Percentiles rank a stretch among this genome's conserved stretches.
Conservation (phyloP, 2,329 filamentous ascomycete genomes). For the Tolypocladium amazonense region DNA sequence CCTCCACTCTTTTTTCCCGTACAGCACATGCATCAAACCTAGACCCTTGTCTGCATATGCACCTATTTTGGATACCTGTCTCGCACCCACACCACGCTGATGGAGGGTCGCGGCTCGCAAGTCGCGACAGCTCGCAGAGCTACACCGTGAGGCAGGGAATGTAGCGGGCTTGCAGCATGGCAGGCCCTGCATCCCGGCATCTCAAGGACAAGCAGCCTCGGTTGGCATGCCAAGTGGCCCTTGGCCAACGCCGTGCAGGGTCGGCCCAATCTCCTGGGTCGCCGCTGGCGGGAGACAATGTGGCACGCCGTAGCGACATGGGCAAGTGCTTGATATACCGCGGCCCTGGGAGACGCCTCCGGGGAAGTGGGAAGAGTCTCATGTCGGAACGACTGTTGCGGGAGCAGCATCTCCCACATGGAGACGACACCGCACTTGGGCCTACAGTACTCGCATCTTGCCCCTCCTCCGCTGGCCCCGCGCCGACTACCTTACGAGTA, state of each 20-base stretch:
- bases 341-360: background rate
- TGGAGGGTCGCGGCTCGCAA: background rate
- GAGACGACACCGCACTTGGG: background rate
- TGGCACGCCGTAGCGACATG: background rate
- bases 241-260: slow-evolving; percentile 3
- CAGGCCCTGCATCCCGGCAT: background rate
- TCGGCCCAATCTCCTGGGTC: slow-evolving; percentile 7
- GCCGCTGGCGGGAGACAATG: background rate
- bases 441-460: background rate
- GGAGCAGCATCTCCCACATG: background rate
- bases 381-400: background rate
- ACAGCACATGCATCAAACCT: background rate
- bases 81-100: background rate
- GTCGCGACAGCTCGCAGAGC: background rate
- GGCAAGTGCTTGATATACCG: background rate
- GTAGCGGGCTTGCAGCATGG: background rate
- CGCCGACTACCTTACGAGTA: too few relatives aligned
- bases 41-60: background rate
- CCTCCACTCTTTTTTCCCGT: background rate
- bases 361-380: background rate
- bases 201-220: background rate
- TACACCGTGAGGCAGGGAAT: background rate
- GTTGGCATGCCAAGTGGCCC: slow-evolving; percentile 2
- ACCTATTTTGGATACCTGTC: background rate
- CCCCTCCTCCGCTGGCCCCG: background rate